Percentiles rank a stretch among this genome's conserved stretches.
Conservation (phyloP, 2,329 filamentous ascomycete species). For the Aspergillus piperis region DNA sequence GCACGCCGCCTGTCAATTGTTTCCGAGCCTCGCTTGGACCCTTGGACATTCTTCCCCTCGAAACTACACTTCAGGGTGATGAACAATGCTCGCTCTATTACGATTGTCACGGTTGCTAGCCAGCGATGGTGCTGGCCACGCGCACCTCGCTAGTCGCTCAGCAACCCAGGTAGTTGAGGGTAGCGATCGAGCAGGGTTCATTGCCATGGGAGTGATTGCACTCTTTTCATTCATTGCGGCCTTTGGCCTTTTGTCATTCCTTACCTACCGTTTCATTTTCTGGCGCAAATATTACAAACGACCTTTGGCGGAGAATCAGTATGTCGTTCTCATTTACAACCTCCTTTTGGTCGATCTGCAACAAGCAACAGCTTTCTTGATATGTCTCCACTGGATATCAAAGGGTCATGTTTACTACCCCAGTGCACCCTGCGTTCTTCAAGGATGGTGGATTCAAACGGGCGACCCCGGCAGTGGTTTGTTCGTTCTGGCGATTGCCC, state of each 20-base stretch:
- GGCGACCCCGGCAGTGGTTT: slow-evolving; percentile 54
- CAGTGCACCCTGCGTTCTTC: slow-evolving; percentile 50
- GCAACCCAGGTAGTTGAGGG: slow-evolving; percentile 13
- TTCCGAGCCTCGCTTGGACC: neutral
- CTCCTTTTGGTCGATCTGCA: slow-evolving; percentile 53
- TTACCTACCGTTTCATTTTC: slow-evolving; percentile 52
- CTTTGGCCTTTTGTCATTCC: slow-evolving; percentile 42
- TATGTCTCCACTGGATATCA: slow-evolving; percentile 49
- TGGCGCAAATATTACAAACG: slow-evolving; percentile 52
- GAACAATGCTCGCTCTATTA: slow-evolving; percentile 7
- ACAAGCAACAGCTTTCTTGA: slow-evolving; percentile 50
- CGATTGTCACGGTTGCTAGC: slow-evolving; percentile 1
- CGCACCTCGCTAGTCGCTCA: slow-evolving; percentile 3
- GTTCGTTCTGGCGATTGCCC: slow-evolving; percentile 54
- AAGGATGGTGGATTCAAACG: slow-evolving; percentile 55
- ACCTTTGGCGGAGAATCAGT: slow-evolving; percentile 55
- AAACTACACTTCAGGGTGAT: neutral
- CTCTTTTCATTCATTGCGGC: slow-evolving; percentile 40
- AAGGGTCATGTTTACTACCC: slow-evolving; percentile 45
- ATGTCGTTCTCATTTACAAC: slow-evolving; percentile 55
- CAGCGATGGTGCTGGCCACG: slow-evolving; percentile 4
- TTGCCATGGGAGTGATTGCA: slow-evolving; percentile 49
- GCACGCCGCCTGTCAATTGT: neutral
- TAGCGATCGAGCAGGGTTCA: slow-evolving; percentile 45
- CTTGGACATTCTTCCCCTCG: slow-evolving; percentile 1